These are phyloP conservation scores for Endotrypanum monterogeii DNA, from an alignment of 208 protist species.

Conservation along the genomic window DNA sequence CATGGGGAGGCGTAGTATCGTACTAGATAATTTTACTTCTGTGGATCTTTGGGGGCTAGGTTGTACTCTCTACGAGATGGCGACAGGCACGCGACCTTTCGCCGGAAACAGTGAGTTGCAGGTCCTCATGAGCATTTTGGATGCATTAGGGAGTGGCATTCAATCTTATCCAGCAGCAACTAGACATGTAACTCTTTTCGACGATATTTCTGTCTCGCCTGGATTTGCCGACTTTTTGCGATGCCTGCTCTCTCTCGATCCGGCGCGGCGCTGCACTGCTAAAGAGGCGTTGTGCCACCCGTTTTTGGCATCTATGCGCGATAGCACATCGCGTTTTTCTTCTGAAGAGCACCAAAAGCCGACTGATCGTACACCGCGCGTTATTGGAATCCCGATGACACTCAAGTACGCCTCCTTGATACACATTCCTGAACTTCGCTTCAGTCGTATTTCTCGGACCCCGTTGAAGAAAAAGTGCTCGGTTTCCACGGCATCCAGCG, in stretches of 20 bases:
- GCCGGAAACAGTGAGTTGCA: conserved; percentile 60
- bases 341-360: neutral
- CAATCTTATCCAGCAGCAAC: conserved; percentile 40
- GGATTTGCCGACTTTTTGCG: conserved; percentile 49
- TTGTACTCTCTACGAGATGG: conserved; percentile 77
- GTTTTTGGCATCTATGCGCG: conserved; percentile 42
- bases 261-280: conserved; percentile 44
- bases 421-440: conserved; percentile 20
- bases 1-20: conserved; percentile 33
- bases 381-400: conserved; percentile 25
- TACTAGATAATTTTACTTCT: conserved; percentile 38
- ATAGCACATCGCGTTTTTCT: neutral
- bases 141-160: conserved; percentile 60
- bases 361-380: neutral
- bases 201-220: conserved; percentile 36
- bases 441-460: conserved; percentile 20
- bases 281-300: conserved; percentile 57
- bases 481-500: neutral
- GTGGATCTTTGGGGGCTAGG: conserved; percentile 84
- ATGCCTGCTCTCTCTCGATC: conserved; percentile 64
- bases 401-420: conserved; percentile 24
- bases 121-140: conserved; percentile 65
- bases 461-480: neutral
- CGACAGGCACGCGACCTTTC: conserved; percentile 55
- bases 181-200: conserved; percentile 38